phyloP scores from a whole-genome alignment of 148 eudicot species.

The Suaeda aralocaspica region DNA sequence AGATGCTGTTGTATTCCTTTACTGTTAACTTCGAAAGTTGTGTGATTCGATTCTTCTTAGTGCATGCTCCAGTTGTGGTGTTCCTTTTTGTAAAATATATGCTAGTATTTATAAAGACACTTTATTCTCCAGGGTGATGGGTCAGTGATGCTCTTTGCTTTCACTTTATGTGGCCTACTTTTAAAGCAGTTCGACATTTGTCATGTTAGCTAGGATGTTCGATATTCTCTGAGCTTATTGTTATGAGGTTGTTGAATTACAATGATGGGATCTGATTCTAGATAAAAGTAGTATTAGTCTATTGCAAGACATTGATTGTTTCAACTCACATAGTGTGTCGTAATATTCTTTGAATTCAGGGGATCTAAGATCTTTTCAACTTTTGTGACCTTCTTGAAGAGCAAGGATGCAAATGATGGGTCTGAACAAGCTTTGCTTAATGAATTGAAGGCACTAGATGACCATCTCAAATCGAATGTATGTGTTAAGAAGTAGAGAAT shows the following conservation, averaged over 20 bases:
- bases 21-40: too few relatives aligned
- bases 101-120: too few relatives aligned
- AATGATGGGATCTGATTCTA: background rate
- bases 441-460: constrained; percentile 80
- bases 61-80: too few relatives aligned
- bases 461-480: constrained; percentile 76
- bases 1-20: background rate
- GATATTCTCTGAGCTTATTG: background rate
- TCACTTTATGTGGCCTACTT: background rate
- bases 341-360: constrained; percentile 27
- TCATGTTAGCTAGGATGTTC: background rate
- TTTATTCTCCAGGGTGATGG: too few relatives aligned
- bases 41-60: too few relatives aligned
- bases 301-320: background rate
- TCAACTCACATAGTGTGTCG: background rate
- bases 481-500: background rate
- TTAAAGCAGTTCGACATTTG: background rate
- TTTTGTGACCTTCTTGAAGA: constrained; percentile 64
- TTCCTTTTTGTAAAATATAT: too few relatives aligned
- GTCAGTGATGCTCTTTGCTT: background rate
- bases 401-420: constrained; percentile 83
- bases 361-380: constrained; percentile 66
- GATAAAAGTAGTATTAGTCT: background rate
- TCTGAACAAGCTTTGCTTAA: constrained; percentile 71
- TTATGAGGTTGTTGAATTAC: background rate